Percentiles rank a stretch among this genome's conserved stretches.
Evolutionary conservation across 192 early-diverging fungal genomes (phyloP).

Genomic region (Entophlyctis helioformis): DNA sequence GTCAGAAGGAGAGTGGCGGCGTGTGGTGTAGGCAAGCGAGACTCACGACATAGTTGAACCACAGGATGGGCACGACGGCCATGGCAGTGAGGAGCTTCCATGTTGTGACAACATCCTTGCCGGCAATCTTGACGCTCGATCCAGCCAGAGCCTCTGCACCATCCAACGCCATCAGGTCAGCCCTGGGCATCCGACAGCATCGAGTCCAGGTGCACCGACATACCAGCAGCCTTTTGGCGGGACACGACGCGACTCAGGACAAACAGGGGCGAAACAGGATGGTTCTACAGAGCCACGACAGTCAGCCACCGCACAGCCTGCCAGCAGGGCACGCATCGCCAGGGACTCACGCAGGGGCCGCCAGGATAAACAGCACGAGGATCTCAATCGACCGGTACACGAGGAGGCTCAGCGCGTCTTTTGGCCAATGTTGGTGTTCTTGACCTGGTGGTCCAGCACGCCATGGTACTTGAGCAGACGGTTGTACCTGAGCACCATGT

Average conservation of each 20-base stretch:
- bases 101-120: constrained; percentile 88
- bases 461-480: constrained; percentile 83
- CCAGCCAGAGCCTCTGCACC: constrained; percentile 58
- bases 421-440: constrained; percentile 56
- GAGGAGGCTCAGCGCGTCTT: constrained; percentile 54
- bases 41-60: constrained; percentile 15
- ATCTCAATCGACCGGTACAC: constrained; percentile 59
- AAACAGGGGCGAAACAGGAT: background rate
- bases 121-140: constrained; percentile 91
- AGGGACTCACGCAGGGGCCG: constrained; percentile 67
- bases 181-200: background rate
- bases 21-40: background rate
- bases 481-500: constrained; percentile 75
- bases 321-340: background rate
- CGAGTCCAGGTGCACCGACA: background rate
- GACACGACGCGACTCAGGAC: background rate
- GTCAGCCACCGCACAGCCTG: background rate
- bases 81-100: constrained; percentile 64
- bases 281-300: background rate
- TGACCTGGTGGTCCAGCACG: constrained; percentile 91
- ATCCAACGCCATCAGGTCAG: background rate
- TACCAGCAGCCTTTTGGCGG: background rate
- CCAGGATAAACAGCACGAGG: constrained; percentile 57
- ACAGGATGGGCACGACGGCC: constrained; percentile 36
- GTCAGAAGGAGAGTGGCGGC: background rate